Percentiles rank a stretch among this genome's conserved stretches.
These are phyloP conservation scores for Calonectria pseudoturangicola DNA, from an alignment of 2,329 filamentous ascomycete species.

Conservation along the genomic window DNA sequence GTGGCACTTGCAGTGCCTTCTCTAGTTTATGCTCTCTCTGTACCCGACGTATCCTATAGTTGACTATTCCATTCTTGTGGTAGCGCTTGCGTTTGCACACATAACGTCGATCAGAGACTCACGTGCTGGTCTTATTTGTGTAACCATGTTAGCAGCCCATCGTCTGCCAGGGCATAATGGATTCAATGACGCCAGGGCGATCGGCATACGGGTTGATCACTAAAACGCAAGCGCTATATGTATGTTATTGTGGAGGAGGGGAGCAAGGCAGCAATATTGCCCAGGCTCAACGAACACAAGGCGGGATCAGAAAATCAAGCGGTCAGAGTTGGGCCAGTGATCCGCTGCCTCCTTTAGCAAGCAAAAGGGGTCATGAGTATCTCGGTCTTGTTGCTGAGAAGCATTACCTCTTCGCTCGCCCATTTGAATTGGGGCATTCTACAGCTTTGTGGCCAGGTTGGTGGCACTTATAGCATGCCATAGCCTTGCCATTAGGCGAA, in stretches of 20 bases:
- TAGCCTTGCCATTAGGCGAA: slow-evolving; percentile 50
- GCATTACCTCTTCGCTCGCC: slow-evolving; percentile 42
- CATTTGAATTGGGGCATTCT: slow-evolving; percentile 69
- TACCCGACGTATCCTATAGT: slow-evolving; percentile 2
- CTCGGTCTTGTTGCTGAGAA: slow-evolving; percentile 15
- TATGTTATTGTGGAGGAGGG: slow-evolving; percentile 9
- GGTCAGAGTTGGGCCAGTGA: background rate
- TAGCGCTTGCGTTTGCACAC: slow-evolving; percentile 4
- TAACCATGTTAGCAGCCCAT: background rate
- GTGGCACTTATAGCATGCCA: slow-evolving; percentile 77
- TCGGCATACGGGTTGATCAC: slow-evolving; percentile 11
- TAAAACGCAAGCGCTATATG: slow-evolving; percentile 11
- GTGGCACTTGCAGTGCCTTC: background rate
- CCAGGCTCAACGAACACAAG: background rate
- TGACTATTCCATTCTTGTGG: slow-evolving; percentile 6
- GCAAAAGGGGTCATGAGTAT: background rate
- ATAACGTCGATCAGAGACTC: slow-evolving; percentile 5
- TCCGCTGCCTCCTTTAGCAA: background rate
- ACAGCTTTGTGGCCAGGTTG: slow-evolving; percentile 75
- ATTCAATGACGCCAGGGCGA: slow-evolving; percentile 10
- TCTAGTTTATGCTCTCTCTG: slow-evolving; percentile 5
- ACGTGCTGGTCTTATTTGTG: slow-evolving; percentile 5
- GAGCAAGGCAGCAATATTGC: background rate
- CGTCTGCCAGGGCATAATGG: slow-evolving; percentile 1
- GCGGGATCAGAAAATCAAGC: background rate